Conservation (phyloP, 352 stramenopile species). For the Elongisporangium undulatum region DNA sequence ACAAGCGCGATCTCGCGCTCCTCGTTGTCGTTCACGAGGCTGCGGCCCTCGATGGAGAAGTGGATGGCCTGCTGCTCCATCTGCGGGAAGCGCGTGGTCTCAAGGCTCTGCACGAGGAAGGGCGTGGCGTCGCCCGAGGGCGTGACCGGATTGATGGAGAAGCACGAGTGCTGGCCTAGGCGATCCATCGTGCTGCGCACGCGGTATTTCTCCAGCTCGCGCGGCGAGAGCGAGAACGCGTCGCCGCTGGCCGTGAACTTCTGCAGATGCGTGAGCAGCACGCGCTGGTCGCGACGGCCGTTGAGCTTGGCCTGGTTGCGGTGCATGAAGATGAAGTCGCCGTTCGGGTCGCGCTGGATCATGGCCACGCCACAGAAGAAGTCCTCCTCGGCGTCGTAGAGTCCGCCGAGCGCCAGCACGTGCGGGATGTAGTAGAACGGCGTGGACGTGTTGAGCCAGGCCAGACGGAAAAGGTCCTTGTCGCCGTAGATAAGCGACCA, state of each 20-base stretch:
- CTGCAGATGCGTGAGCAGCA: conserved; percentile 64
- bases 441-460: conserved; percentile 71
- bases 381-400: conserved; percentile 39
- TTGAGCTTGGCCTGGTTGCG: conserved; percentile 77
- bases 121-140: conserved; percentile 34
- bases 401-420: conserved; percentile 41
- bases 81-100: conserved; percentile 42
- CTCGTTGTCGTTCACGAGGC: conserved; percentile 44
- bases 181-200: conserved; percentile 56
- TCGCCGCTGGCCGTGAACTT: conserved; percentile 75
- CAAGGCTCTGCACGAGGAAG: conserved; percentile 49
- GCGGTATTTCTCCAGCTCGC: conserved; percentile 68
- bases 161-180: conserved; percentile 62
- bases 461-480: conserved; percentile 77
- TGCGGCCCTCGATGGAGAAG: conserved; percentile 72
- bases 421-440: conserved; percentile 69
- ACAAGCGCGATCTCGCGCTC: conserved; percentile 51
- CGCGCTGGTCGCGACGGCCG: conserved; percentile 43
- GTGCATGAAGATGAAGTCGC: conserved; percentile 78
- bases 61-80: conserved; percentile 73
- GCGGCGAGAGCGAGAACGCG: conserved; percentile 33
- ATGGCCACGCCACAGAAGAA: conserved; percentile 82
- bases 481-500: conserved; percentile 69
- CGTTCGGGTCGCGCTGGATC: conserved; percentile 66
- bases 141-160: conserved; percentile 46